Percentiles rank a stretch among this genome's conserved stretches.
These are phyloP conservation scores for Hortiboletus flavorubellus DNA, from an alignment of 768 basidiomycete species.

Conservation along the genomic window DNA sequence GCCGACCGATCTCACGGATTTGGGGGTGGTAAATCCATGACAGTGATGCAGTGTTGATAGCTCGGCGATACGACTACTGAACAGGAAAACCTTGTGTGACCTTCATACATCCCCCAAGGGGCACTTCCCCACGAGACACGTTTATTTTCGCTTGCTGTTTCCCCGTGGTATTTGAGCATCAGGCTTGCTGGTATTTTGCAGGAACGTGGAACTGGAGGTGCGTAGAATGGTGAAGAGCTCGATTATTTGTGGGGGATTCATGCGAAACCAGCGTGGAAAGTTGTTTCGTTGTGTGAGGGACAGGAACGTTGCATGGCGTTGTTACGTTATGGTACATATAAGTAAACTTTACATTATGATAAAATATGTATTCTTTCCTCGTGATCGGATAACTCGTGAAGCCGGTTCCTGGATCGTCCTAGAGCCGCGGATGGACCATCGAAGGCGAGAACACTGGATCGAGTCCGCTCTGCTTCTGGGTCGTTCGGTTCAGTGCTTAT, in stretches of 20 bases:
- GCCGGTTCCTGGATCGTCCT: constrained; percentile 32
- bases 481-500: background rate
- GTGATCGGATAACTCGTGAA: constrained; percentile 19
- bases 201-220: background rate
- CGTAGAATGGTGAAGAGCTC: background rate
- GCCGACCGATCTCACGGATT: constrained; percentile 19
- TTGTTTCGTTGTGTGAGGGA: constrained; percentile 4
- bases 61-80: constrained; percentile 19
- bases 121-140: constrained; percentile 4
- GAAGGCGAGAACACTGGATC: background rate
- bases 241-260: constrained; percentile 2
- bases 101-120: background rate
- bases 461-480: background rate
- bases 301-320: constrained; percentile 1
- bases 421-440: constrained; percentile 27
- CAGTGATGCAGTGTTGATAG: constrained; percentile 13
- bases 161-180: constrained; percentile 3
- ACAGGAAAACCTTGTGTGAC: constrained; percentile 3
- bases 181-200: background rate
- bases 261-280: constrained; percentile 10
- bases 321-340: constrained; percentile 22
- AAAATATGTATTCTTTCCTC: background rate
- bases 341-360: constrained; percentile 26
- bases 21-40: constrained; percentile 19
- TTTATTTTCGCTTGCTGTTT: background rate